Conservation (phyloP, 768 basidiomycete genomes). For the Mycena polygramma region DNA sequence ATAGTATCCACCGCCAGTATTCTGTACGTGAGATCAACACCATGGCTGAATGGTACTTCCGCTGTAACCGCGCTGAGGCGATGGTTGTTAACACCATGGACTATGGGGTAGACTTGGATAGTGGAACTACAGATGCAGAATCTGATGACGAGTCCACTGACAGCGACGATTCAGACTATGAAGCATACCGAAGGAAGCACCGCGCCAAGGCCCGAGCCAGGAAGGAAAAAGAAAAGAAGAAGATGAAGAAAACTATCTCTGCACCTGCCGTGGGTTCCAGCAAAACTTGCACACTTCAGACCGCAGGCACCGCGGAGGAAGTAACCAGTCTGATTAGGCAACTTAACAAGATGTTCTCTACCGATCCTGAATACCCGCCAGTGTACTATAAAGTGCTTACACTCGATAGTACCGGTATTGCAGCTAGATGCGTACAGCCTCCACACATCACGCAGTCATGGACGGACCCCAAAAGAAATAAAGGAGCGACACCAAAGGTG, state of each 20-base stretch:
- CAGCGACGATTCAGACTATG: conserved; percentile 1
- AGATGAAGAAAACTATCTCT: too few relatives aligned
- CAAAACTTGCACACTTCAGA: too few relatives aligned
- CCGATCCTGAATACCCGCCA: too few relatives aligned
- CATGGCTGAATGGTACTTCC: conserved; percentile 13
- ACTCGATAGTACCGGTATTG: background rate
- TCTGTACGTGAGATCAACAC: background rate
- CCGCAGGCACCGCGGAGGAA: too few relatives aligned
- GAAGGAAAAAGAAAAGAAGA: background rate
- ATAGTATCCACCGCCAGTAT: background rate
- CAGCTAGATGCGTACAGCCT: background rate
- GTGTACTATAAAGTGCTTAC: background rate
- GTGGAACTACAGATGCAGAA: too few relatives aligned
- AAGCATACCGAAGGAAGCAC: background rate
- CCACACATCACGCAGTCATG: too few relatives aligned
- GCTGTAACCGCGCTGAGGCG: background rate
- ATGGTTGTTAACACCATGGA: conserved; percentile 3
- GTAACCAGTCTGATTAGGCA: too few relatives aligned
- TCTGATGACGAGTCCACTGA: too few relatives aligned
- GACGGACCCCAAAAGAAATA: too few relatives aligned
- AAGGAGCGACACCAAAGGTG: too few relatives aligned
- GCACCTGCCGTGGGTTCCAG: too few relatives aligned
- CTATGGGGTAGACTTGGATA: background rate
- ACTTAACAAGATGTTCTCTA: too few relatives aligned
- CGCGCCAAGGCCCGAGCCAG: background rate